phyloP scores from a whole-genome alignment of 441 rosid genomes.

The Jatropha multifida region DNA sequence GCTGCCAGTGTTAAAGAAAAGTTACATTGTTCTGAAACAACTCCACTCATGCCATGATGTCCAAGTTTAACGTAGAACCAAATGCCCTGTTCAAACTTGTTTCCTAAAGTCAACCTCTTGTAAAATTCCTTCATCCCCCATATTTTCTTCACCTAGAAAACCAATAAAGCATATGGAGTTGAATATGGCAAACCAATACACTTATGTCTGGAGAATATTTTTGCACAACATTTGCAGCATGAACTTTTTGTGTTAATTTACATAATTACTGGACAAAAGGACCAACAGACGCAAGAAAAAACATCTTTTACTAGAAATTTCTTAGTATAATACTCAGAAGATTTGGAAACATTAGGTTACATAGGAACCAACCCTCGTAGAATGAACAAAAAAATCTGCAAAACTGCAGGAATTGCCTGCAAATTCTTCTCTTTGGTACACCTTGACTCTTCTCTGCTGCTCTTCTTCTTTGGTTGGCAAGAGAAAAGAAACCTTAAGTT shows the following conservation, averaged over 20 bases:
- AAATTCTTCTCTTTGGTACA: slow-evolving; percentile 5
- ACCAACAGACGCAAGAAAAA: not conserved
- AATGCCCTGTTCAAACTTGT: no score
- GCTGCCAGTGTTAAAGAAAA: not conserved
- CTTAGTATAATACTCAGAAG: not conserved
- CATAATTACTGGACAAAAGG: not conserved
- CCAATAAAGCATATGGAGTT: not conserved
- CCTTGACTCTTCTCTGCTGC: slow-evolving; percentile 11
- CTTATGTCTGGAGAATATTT: not conserved
- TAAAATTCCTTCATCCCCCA: not conserved
- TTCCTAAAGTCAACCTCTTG: not conserved
- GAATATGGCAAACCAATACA: not conserved
- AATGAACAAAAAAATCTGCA: slow-evolving; percentile 4
- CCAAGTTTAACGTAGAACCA: not conserved
- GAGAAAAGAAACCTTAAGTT: slow-evolving; percentile 34
- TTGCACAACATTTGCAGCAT: not conserved
- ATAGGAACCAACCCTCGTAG: slow-evolving; percentile 18
- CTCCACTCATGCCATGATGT: not conserved
- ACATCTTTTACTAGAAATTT: not conserved
- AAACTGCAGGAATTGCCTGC: slow-evolving; percentile 12
- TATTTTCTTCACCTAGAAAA: not conserved
- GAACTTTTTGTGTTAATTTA: slow-evolving; percentile 1
- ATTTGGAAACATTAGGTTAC: slow-evolving; percentile 20
- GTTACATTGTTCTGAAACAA: not conserved
- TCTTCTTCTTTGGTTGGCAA: slow-evolving; percentile 27